Evolutionary conservation across 805 yeast species (phyloP).

Genomic region (Kodamaea kaohsiungensis): DNA sequence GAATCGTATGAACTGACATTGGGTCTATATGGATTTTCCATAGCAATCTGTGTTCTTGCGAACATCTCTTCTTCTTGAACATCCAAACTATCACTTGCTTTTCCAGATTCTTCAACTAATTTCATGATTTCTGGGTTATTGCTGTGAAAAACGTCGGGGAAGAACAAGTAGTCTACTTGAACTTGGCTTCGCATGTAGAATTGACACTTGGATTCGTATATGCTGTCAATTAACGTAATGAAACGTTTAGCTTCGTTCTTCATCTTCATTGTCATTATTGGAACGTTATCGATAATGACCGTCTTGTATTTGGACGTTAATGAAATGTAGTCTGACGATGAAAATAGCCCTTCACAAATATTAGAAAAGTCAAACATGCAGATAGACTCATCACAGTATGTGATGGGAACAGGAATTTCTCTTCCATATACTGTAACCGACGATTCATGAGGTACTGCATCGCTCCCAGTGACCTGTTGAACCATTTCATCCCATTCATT

Average conservation of each 20-base stretch:
- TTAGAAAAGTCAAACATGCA: slow-evolving; percentile 54
- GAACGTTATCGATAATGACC: slow-evolving; percentile 60
- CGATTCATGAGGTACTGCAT: slow-evolving; percentile 15
- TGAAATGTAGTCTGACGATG: slow-evolving; percentile 71
- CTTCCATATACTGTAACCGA: slow-evolving; percentile 59
- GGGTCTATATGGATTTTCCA: slow-evolving; percentile 67
- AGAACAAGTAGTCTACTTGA: slow-evolving; percentile 55
- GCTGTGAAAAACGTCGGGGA: slow-evolving; percentile 47
- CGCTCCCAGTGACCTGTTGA: slow-evolving; percentile 17
- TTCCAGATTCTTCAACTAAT: slow-evolving; percentile 15
- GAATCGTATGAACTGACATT: slow-evolving; percentile 65
- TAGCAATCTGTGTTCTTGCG: slow-evolving; percentile 60
- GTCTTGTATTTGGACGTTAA: slow-evolving; percentile 60
- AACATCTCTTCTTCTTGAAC: slow-evolving; percentile 72
- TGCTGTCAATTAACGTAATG: slow-evolving; percentile 66
- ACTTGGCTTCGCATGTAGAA: slow-evolving; percentile 54
- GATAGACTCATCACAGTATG: slow-evolving; percentile 33
- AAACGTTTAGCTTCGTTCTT: slow-evolving; percentile 70
- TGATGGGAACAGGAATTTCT: slow-evolving; percentile 45
- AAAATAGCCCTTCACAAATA: slow-evolving; percentile 56
- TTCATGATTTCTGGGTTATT: slow-evolving; percentile 12
- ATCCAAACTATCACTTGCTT: slow-evolving; percentile 28
- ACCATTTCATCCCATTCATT: slow-evolving; percentile 40
- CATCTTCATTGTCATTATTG: slow-evolving; percentile 54
- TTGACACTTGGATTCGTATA: slow-evolving; percentile 67